These are phyloP conservation scores for Macrotyloma uniflorum DNA, from an alignment of 306 rosid species.

Conservation along the genomic window DNA sequence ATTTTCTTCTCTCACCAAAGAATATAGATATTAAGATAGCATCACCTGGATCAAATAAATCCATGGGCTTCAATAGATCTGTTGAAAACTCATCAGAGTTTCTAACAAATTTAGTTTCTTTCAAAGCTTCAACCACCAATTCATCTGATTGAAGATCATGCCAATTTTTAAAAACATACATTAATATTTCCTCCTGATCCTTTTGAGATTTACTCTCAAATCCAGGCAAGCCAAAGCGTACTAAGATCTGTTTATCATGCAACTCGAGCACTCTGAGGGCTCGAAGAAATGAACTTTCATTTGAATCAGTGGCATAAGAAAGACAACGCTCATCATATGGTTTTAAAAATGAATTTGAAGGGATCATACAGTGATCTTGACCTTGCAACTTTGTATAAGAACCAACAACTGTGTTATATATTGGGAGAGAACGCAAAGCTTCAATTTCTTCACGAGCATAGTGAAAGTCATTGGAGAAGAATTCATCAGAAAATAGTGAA, in stretches of 20 bases:
- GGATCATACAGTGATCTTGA: constrained; percentile 81
- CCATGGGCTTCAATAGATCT: constrained; percentile 72
- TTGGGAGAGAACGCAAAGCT: constrained; percentile 77
- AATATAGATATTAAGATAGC: constrained; percentile 82
- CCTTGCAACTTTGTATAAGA: constrained; percentile 74
- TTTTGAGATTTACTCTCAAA: constrained; percentile 73
- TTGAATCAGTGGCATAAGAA: constrained; percentile 68
- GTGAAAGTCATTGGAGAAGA: constrained; percentile 50
- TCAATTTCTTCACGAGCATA: constrained; percentile 77
- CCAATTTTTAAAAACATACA: constrained; percentile 82
- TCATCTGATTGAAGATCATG: constrained; percentile 82
- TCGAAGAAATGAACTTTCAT: constrained; percentile 71
- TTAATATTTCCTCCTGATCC: constrained; percentile 77
- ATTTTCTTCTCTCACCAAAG: constrained; percentile 84
- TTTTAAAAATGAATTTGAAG: constrained; percentile 81
- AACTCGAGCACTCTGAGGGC: constrained; percentile 84
- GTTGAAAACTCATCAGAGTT: constrained; percentile 86
- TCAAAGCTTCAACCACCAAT: constrained; percentile 70
- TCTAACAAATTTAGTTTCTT: constrained; percentile 81
- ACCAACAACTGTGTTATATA: constrained; percentile 88
- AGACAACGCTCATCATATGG: constrained; percentile 84
- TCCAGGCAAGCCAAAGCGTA: constrained; percentile 85
- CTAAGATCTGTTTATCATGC: constrained; percentile 83
- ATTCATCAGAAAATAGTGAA: constrained; percentile 75
- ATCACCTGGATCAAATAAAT: constrained; percentile 89